Conservation (phyloP, 176 grass and related monocot species). For the Avena sativa region DNA sequence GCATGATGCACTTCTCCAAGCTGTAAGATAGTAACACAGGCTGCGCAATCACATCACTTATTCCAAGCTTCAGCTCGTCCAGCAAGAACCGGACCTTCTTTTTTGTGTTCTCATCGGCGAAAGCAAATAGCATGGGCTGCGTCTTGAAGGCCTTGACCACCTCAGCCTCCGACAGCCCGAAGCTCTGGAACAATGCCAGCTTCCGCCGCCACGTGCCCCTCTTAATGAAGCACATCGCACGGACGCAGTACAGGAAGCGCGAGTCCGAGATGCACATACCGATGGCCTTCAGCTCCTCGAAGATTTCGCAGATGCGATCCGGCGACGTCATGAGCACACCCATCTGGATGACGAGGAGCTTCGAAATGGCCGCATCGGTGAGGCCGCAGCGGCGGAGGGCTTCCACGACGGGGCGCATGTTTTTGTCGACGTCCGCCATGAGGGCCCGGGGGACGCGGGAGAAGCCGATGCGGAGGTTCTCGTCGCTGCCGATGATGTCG, state of each 20-base stretch:
- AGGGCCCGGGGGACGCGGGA: neutral
- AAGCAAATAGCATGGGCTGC: constrained; percentile 17
- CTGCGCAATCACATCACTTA: neutral
- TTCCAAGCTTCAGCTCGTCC: constrained; percentile 40
- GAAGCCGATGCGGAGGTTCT: neutral
- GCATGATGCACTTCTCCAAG: constrained; percentile 56
- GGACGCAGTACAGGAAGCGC: constrained; percentile 35
- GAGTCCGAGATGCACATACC: neutral
- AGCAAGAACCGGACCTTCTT: constrained; percentile 43
- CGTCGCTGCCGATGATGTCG: constrained; percentile 33
- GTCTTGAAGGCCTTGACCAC: constrained; percentile 46
- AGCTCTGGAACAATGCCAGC: constrained; percentile 45
- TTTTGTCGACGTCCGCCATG: neutral
- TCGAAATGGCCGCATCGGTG: neutral
- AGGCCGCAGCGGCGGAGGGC: constrained; percentile 33
- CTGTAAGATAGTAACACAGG: constrained; percentile 38
- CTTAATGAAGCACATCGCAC: neutral
- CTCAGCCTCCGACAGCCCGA: constrained; percentile 39
- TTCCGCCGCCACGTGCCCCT: constrained; percentile 46
- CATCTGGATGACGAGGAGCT: constrained; percentile 22
- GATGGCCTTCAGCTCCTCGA: constrained; percentile 40
- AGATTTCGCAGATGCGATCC: constrained; percentile 20
- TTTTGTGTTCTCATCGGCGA: constrained; percentile 35
- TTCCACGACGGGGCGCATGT: constrained; percentile 40
- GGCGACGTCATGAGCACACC: constrained; percentile 19